phyloP scores from a whole-genome alignment of 768 basidiomycete genomes.

The Hericium coralloides region DNA sequence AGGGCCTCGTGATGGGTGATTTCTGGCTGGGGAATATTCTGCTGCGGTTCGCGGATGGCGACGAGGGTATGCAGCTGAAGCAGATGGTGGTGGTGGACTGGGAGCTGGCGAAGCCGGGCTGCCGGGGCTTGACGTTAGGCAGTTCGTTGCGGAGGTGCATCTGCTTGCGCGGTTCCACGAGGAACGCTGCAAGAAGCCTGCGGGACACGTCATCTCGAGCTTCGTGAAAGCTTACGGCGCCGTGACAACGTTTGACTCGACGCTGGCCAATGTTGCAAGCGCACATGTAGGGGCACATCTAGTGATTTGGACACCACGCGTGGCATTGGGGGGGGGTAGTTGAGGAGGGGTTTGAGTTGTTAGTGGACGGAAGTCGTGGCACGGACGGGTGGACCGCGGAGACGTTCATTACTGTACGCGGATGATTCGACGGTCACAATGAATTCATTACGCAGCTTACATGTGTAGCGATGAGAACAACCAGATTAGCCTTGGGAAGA shows the following conservation, averaged over 20 bases:
- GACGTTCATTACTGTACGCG: too few species aligned
- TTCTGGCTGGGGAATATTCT: conserved; percentile 69
- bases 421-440: too few species aligned
- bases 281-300: conserved; percentile 49
- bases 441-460: too few species aligned
- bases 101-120: conserved; percentile 53
- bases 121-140: conserved; percentile 52
- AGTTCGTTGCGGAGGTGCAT: conserved; percentile 54
- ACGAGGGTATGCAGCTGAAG: conserved; percentile 23
- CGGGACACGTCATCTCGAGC: conserved; percentile 23
- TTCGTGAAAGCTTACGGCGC: conserved; percentile 40
- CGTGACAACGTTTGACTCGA: conserved; percentile 14
- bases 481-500: too few species aligned
- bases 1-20: conserved; percentile 48
- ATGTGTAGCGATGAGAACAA: too few species aligned
- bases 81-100: conserved; percentile 51
- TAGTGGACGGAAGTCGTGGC: conserved; percentile 18
- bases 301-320: conserved; percentile 39
- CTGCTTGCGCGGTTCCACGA: conserved; percentile 39
- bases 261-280: conserved; percentile 28
- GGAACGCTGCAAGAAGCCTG: conserved; percentile 23
- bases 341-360: conserved; percentile 36
- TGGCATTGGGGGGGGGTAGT: conserved; percentile 43
- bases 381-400: too few species aligned
- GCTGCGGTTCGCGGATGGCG: conserved; percentile 26